These are phyloP conservation scores for Termitomyces titanicus DNA, from an alignment of 768 basidiomycete genomes.

Conservation along the genomic window DNA sequence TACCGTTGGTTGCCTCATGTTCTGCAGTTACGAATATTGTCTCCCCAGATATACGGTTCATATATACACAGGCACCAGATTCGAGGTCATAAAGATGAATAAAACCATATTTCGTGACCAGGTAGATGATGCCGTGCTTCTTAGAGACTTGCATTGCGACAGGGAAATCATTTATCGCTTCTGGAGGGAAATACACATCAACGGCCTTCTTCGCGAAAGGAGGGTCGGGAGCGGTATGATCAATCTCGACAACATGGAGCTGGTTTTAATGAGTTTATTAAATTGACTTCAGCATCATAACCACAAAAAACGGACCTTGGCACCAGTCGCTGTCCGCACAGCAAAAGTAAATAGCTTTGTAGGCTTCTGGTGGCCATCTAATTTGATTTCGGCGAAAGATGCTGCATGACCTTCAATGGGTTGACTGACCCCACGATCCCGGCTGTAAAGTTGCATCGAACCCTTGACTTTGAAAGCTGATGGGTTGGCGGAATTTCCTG, in stretches of 20 bases:
- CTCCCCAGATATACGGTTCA: constrained; percentile 99
- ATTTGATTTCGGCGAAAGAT: constrained; percentile 87
- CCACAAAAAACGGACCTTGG: constrained; percentile 60
- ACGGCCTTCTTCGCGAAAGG: constrained; percentile 96
- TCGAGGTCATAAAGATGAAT: constrained; percentile 99
- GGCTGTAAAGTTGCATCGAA: constrained; percentile 94
- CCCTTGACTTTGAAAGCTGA: constrained; percentile 99
- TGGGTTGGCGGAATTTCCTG: constrained; percentile 88
- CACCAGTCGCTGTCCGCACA: constrained; percentile 93
- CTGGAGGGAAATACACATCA: constrained; percentile 98
- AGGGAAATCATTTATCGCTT: constrained; percentile 97
- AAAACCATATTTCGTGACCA: constrained; percentile 99
- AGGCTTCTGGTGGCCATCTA: constrained; percentile 79
- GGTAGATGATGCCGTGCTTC: constrained; percentile 94
- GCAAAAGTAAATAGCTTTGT: constrained; percentile 96
- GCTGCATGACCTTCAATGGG: constrained; percentile 99
- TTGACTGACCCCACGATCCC: constrained; percentile 90
- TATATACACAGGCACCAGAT: constrained; percentile 95
- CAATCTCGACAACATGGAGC: constrained; percentile 98
- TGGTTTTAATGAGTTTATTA: constrained; percentile 26
- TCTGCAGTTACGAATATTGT: constrained; percentile 99
- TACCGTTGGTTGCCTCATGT: constrained; percentile 90
- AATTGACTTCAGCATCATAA: background rate
- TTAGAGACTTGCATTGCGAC: constrained; percentile 99
- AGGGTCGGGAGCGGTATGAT: constrained; percentile 89